Evolutionary conservation across 257 asterid species (phyloP).

Genomic region (Gentiana dahurica): DNA sequence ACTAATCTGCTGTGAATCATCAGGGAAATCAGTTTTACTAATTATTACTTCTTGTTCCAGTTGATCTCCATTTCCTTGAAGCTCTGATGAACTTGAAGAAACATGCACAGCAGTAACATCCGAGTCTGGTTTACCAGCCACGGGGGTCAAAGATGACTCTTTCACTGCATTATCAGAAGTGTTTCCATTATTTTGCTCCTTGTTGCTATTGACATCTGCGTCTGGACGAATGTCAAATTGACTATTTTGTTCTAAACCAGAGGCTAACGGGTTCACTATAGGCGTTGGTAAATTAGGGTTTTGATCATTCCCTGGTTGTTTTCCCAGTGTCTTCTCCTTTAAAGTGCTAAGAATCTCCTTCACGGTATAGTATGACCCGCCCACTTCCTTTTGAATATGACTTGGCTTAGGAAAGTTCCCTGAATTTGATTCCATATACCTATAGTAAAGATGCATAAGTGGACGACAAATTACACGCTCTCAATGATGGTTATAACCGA

Average conservation of each 20-base stretch:
- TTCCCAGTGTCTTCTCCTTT: conserved; percentile 15
- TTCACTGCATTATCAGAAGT: not conserved
- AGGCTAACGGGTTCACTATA: conserved; percentile 4
- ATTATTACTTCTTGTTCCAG: conserved; percentile 3
- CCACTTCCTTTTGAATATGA: conserved; percentile 17
- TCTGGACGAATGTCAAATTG: not conserved
- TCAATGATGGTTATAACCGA: not conserved
- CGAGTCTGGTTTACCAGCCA: not conserved
- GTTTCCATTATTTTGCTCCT: conserved; percentile 1
- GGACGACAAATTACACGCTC: conserved; percentile 9
- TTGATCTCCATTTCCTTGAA: conserved; percentile 3
- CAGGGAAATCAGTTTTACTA: not conserved
- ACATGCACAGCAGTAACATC: conserved; percentile 3
- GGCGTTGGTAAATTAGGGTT: not conserved
- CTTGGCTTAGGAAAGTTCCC: conserved; percentile 18
- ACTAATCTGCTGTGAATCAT: conserved; percentile 5
- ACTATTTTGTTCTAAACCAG: conserved; percentile 2
- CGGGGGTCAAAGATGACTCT: conserved; percentile 7
- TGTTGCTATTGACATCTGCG: not conserved
- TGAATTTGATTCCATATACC: conserved; percentile 20
- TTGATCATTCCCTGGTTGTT: conserved; percentile 2
- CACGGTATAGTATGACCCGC: conserved; percentile 18
- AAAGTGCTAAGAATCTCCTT: conserved; percentile 8
- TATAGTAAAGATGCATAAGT: conserved; percentile 11
- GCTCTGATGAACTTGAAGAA: conserved; percentile 7